Evolutionary conservation across 2,329 filamentous ascomycete genomes (phyloP).

Genomic region (Thelonectria blattea): DNA sequence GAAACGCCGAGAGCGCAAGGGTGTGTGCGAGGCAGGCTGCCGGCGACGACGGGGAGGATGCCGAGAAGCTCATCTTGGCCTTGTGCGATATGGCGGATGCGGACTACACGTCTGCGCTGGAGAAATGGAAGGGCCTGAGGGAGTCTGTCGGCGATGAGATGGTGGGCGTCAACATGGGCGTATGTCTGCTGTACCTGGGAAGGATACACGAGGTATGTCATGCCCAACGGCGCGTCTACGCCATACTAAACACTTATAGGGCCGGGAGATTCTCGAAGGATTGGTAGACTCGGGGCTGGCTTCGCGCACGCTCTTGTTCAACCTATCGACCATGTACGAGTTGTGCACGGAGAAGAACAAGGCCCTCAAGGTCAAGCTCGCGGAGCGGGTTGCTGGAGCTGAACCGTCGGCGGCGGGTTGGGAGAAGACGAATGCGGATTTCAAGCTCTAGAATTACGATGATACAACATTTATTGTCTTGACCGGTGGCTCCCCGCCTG

Average conservation of each 20-base stretch:
- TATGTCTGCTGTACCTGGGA: slow-evolving; percentile 83
- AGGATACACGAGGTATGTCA: slow-evolving; percentile 69
- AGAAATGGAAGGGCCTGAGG: slow-evolving; percentile 62
- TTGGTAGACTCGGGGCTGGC: slow-evolving; percentile 67
- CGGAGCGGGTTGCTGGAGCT: slow-evolving; percentile 70
- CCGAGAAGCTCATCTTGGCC: slow-evolving; percentile 63
- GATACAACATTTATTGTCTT: not conserved
- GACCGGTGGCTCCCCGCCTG: not conserved
- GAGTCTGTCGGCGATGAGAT: slow-evolving; percentile 64
- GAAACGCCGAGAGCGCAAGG: slow-evolving; percentile 74
- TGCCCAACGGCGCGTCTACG: not conserved
- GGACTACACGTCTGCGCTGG: slow-evolving; percentile 68
- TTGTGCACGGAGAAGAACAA: slow-evolving; percentile 80
- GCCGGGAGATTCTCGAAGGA: slow-evolving; percentile 69
- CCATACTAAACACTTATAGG: slow-evolving; percentile 50
- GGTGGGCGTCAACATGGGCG: slow-evolving; percentile 80
- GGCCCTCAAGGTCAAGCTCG: slow-evolving; percentile 72
- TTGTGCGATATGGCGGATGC: slow-evolving; percentile 81
- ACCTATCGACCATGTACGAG: slow-evolving; percentile 90
- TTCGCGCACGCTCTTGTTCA: slow-evolving; percentile 86
- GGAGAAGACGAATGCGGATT: slow-evolving; percentile 75
- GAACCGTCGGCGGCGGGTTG: slow-evolving; percentile 65
- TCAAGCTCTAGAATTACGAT: slow-evolving; percentile 66
- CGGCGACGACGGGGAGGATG: slow-evolving; percentile 42
- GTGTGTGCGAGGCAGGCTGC: slow-evolving; percentile 51